Evolutionary conservation across 768 basidiomycete genomes (phyloP).

Genomic region (Collybiopsis confluens): DNA sequence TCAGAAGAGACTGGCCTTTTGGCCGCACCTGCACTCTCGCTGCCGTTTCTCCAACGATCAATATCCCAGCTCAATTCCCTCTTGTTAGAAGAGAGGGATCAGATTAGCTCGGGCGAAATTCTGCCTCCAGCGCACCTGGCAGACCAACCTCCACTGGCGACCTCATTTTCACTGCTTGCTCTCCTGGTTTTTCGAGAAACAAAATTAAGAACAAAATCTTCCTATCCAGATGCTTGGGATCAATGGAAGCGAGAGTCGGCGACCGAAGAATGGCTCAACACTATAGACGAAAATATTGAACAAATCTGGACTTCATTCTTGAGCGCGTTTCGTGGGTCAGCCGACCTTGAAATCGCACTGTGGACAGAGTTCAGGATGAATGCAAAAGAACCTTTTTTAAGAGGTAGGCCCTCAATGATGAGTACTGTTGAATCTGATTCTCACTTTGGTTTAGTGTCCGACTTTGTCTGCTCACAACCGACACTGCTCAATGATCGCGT

Average conservation of each 20-base stretch:
- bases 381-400: slow-evolving; percentile 13
- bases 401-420: slow-evolving; percentile 23
- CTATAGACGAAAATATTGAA: slow-evolving; percentile 29
- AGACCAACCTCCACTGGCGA: background rate
- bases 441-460: slow-evolving; percentile 30
- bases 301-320: slow-evolving; percentile 41
- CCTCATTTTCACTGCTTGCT: slow-evolving; percentile 28
- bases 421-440: slow-evolving; percentile 1
- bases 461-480: slow-evolving; percentile 28
- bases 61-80: background rate
- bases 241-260: slow-evolving; percentile 32
- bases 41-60: background rate
- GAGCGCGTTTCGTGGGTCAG: slow-evolving; percentile 29
- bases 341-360: slow-evolving; percentile 42
- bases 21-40: slow-evolving; percentile 14
- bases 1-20: slow-evolving; percentile 21
- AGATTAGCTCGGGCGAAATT: background rate
- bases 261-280: slow-evolving; percentile 19
- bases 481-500: slow-evolving; percentile 38
- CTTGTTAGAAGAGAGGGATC: background rate
- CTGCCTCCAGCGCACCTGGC: background rate
- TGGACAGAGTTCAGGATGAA: slow-evolving; percentile 42
- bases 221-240: slow-evolving; percentile 35
- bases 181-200: slow-evolving; percentile 23
- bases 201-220: slow-evolving; percentile 14